These are phyloP conservation scores for Oenanthe javanica DNA, from an alignment of 140 eudicot genomes.

Conservation along the genomic window DNA sequence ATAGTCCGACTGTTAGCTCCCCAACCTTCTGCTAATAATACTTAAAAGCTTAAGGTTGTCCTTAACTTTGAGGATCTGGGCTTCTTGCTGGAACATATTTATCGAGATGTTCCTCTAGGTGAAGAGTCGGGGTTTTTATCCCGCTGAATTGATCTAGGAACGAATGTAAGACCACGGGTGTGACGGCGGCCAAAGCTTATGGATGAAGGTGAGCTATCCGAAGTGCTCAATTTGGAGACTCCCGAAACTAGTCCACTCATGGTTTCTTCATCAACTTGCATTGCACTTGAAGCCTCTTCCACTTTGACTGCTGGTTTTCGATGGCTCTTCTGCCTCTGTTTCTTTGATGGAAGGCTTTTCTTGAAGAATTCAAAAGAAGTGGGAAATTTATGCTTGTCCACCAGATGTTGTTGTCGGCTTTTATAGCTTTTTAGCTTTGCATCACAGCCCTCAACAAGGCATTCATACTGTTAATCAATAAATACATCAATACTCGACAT, in stretches of 20 bases:
- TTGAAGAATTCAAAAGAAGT: constrained; percentile 71
- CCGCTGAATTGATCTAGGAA: constrained; percentile 64
- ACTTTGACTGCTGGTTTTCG: constrained; percentile 36
- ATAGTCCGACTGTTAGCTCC: not conserved
- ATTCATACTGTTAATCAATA: constrained; percentile 60
- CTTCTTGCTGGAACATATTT: not conserved
- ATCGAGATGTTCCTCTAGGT: constrained; percentile 17
- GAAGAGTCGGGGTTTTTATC: constrained; percentile 28
- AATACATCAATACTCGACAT: not conserved
- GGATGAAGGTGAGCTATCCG: constrained; percentile 60
- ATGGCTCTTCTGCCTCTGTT: constrained; percentile 53
- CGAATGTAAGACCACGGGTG: constrained; percentile 68
- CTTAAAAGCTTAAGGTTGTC: not conserved
- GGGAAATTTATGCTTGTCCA: constrained; percentile 89
- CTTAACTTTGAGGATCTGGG: not conserved
- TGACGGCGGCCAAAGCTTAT: constrained; percentile 82
- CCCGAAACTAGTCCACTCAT: constrained; percentile 64
- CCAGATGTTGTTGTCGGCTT: constrained; percentile 81
- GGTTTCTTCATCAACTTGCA: constrained; percentile 78
- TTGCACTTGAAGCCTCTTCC: constrained; percentile 37
- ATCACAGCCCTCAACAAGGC: constrained; percentile 88
- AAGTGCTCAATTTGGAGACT: constrained; percentile 68
- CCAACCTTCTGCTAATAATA: not conserved
- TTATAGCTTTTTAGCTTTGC: constrained; percentile 81
- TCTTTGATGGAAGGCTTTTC: constrained; percentile 61